Percentiles rank a stretch among this genome's conserved stretches.
Evolutionary conservation across 768 basidiomycete species (phyloP).

Genomic region (Candolleomyces eurysporus): DNA sequence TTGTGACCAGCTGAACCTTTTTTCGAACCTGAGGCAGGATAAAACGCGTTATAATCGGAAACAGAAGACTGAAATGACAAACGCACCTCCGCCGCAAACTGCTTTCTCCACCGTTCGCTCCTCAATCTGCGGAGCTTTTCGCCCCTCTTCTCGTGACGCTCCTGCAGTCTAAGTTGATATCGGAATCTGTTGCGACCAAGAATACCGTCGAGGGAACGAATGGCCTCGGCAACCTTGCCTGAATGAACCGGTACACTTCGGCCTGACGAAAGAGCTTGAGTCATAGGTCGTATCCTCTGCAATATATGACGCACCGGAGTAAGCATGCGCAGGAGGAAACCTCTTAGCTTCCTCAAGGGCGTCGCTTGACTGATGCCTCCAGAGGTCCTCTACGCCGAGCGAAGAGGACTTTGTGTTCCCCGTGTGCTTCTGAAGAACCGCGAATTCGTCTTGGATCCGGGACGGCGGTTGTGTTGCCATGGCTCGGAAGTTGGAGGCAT

Average conservation of each 20-base stretch:
- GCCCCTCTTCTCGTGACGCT: slow-evolving; percentile 82
- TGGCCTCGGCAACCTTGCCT: slow-evolving; percentile 46
- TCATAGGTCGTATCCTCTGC: neutral
- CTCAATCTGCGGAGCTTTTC: slow-evolving; percentile 70
- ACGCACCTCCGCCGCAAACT: slow-evolving; percentile 76
- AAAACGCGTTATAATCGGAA: slow-evolving; percentile 9
- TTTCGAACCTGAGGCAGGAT: slow-evolving; percentile 60
- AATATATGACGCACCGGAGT: slow-evolving; percentile 44
- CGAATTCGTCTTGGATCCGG: too few relatives aligned
- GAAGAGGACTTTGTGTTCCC: neutral
- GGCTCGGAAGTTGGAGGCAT: too few relatives aligned
- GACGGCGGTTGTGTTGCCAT: too few relatives aligned
- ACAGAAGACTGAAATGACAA: neutral
- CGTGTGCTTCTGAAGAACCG: neutral
- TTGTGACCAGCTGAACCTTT: slow-evolving; percentile 77
- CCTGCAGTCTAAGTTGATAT: slow-evolving; percentile 42
- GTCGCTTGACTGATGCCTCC: slow-evolving; percentile 32
- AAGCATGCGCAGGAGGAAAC: slow-evolving; percentile 45
- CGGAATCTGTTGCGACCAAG: slow-evolving; percentile 56
- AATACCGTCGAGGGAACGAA: slow-evolving; percentile 47
- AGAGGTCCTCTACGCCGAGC: slow-evolving; percentile 36
- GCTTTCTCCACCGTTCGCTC: slow-evolving; percentile 77
- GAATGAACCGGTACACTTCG: slow-evolving; percentile 51
- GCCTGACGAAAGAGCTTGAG: slow-evolving; percentile 38
- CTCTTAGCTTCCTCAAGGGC: slow-evolving; percentile 19